Percentiles rank a stretch among this genome's conserved stretches.
Evolutionary conservation across 371 early-diverging fungal species (phyloP).

Genomic region (Smittium culicis): DNA sequence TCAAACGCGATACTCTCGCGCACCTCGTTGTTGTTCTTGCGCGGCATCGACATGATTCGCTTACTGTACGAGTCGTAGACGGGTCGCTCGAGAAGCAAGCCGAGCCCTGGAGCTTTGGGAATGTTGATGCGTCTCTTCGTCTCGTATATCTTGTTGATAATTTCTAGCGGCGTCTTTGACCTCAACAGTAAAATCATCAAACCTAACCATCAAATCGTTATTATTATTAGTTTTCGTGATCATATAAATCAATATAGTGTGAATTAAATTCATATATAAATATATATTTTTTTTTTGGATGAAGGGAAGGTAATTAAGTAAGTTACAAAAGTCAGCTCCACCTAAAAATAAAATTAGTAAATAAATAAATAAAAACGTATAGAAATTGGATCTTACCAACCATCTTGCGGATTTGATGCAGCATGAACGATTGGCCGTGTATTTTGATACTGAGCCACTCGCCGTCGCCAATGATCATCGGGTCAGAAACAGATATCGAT

Average conservation of each 20-base stretch:
- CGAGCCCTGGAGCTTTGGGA: slow-evolving; percentile 97
- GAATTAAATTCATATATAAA: no score
- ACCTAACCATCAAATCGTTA: background rate
- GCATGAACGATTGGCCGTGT: slow-evolving; percentile 97
- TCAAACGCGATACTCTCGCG: slow-evolving; percentile 26
- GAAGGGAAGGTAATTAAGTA: no score
- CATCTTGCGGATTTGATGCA: slow-evolving; percentile 99
- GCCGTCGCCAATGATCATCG: slow-evolving; percentile 53
- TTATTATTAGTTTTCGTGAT: background rate
- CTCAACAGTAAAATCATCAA: slow-evolving; percentile 72
- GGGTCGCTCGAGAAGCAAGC: slow-evolving; percentile 77
- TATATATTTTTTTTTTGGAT: no score
- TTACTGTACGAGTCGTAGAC: slow-evolving; percentile 54
- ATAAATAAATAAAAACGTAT: slow-evolving; percentile 13
- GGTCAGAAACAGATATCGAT: slow-evolving; percentile 57
- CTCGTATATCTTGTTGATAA: slow-evolving; percentile 51
- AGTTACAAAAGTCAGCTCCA: background rate
- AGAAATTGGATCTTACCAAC: slow-evolving; percentile 40
- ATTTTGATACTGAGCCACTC: slow-evolving; percentile 91
- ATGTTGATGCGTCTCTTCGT: slow-evolving; percentile 60
- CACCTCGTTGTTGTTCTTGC: background rate
- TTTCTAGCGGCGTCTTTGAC: slow-evolving; percentile 44
- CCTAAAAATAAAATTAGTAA: slow-evolving; percentile 14
- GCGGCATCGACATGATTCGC: slow-evolving; percentile 12
- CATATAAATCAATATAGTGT: background rate